Percentiles rank a stretch among this genome's conserved stretches.
These are phyloP conservation scores for Ophiostoma tasmaniense DNA, from an alignment of 2,329 filamentous ascomycete species.

Conservation along the genomic window DNA sequence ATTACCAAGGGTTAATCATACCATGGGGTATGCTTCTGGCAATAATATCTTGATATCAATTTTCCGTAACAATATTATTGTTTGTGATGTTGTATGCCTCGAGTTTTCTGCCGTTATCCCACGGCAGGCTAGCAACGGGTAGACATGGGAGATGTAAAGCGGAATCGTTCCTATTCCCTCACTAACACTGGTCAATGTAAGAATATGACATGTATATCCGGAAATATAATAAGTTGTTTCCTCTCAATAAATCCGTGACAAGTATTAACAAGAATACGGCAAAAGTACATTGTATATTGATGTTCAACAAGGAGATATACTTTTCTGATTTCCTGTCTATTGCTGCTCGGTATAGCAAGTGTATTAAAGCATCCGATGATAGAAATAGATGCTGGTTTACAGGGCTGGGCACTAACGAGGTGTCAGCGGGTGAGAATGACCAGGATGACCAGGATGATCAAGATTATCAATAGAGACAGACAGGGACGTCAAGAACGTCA, in stretches of 20 bases:
- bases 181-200: not conserved
- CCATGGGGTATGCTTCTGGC: not conserved
- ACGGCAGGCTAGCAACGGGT: not conserved
- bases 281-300: not conserved
- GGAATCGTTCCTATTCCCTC: not conserved
- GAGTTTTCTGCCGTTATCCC: not conserved
- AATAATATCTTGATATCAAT: not conserved
- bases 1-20: not conserved
- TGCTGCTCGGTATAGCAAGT: not conserved
- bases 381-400: not conserved
- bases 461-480: too few species aligned
- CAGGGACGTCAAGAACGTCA: not conserved
- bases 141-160: not conserved
- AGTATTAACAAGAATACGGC: not conserved
- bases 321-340: not conserved
- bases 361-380: not conserved
- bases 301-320: not conserved
- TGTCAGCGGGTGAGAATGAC: not conserved
- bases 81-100: not conserved
- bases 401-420: not conserved
- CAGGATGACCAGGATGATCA: too few species aligned
- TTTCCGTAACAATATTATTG: not conserved
- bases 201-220: not conserved
- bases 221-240: not conserved
- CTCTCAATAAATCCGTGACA: not conserved